Percentiles rank a stretch among this genome's conserved stretches.
Conservation (phyloP, 2,329 filamentous ascomycete genomes). For the Fusarium setosum region DNA sequence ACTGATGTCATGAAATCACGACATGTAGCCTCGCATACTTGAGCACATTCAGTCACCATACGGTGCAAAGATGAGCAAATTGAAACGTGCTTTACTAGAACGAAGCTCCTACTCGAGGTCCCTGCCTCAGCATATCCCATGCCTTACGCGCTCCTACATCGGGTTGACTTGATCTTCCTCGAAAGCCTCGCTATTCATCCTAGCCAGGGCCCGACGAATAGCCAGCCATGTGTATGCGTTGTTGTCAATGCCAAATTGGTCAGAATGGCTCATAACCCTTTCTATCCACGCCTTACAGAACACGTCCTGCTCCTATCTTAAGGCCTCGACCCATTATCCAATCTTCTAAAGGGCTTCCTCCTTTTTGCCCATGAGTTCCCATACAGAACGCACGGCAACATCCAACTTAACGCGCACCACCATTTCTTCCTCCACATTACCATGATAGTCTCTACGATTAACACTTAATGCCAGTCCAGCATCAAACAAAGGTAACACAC, state of each 20-base stretch:
- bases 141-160: background rate
- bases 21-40: too few species aligned
- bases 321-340: background rate
- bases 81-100: too few species aligned
- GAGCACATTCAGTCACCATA: too few species aligned
- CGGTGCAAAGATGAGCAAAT: too few species aligned
- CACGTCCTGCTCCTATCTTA: background rate
- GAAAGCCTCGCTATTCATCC: slow-evolving; percentile 1
- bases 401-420: background rate
- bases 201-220: background rate
- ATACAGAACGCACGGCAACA: slow-evolving; percentile 6
- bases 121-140: background rate
- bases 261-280: background rate
- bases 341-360: background rate
- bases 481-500: slow-evolving; percentile 6
- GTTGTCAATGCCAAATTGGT: background rate
- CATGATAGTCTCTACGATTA: background rate
- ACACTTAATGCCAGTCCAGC: background rate
- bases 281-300: background rate
- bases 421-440: background rate
- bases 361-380: background rate
- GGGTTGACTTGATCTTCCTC: slow-evolving; percentile 2
- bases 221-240: slow-evolving; percentile 4
- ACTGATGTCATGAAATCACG: too few species aligned
- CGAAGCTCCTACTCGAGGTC: background rate